Conservation (phyloP, 139 green algal species). For the Monoraphidium neglectum region DNA sequence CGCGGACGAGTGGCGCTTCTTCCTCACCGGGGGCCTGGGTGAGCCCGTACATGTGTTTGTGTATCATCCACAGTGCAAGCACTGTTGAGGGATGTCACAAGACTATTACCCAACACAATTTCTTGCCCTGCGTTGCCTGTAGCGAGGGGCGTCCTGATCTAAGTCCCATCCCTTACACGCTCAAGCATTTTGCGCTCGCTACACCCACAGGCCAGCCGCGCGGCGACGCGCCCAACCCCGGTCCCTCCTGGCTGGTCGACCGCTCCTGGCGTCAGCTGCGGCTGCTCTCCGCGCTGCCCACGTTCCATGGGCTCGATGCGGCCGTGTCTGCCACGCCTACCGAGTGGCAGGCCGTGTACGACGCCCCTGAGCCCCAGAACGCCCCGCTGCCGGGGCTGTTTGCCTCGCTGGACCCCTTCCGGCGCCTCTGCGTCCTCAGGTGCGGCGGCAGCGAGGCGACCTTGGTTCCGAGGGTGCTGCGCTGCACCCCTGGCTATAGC, state of each 20-base stretch:
- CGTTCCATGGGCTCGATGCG: slow-evolving; percentile 44
- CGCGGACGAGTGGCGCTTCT: slow-evolving; percentile 71
- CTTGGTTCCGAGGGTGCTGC: too few relatives aligned
- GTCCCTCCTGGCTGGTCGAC: slow-evolving; percentile 67
- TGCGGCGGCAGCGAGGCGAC: too few relatives aligned
- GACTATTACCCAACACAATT: too few relatives aligned
- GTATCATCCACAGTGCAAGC: too few relatives aligned
- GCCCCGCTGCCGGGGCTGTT: slow-evolving; percentile 46
- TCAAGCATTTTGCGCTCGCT: too few relatives aligned
- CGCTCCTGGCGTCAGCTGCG: slow-evolving; percentile 31
- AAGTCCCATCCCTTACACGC: too few relatives aligned
- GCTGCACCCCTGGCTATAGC: too few relatives aligned
- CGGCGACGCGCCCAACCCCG: slow-evolving; percentile 55
- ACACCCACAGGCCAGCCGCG: too few relatives aligned
- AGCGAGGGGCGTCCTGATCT: too few relatives aligned
- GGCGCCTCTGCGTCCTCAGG: slow-evolving; percentile 25
- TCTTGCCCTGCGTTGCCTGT: too few relatives aligned
- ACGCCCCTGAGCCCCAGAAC: slow-evolving; percentile 58
- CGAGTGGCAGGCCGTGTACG: slow-evolving; percentile 60
- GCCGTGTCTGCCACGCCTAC: slow-evolving; percentile 34
- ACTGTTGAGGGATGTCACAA: too few relatives aligned
- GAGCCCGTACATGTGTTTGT: too few relatives aligned
- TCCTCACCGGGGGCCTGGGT: slow-evolving; percentile 70
- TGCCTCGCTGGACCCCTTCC: slow-evolving; percentile 29
- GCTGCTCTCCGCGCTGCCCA: slow-evolving; percentile 14